phyloP scores from a whole-genome alignment of 768 basidiomycete species.

The Boletus pseudopeckii region DNA sequence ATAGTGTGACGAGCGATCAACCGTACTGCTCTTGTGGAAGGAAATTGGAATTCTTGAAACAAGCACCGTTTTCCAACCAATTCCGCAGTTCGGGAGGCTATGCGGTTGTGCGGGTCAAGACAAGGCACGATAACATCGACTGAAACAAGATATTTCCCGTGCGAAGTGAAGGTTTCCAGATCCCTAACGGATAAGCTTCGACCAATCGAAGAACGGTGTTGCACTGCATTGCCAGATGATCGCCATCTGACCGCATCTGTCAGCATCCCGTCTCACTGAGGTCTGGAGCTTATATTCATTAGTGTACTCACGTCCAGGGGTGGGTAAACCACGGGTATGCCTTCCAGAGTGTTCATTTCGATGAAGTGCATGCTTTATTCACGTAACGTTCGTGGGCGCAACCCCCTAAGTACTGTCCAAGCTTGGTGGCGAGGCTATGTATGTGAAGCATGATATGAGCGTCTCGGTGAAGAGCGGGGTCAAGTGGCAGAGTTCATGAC shows the following conservation, averaged over 20 bases:
- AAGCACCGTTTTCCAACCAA: background rate
- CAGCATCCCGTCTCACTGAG: background rate
- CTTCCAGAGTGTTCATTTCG: background rate
- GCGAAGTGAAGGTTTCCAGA: background rate
- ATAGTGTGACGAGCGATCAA: background rate
- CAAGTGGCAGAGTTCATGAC: background rate
- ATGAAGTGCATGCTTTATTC: background rate
- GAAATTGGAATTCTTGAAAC: background rate
- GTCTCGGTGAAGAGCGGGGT: background rate
- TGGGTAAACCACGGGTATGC: background rate
- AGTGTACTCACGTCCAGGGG: slow-evolving; percentile 6
- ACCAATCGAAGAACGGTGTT: background rate
- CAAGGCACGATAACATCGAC: background rate
- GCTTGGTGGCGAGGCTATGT: background rate
- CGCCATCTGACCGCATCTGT: background rate
- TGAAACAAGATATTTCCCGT: slow-evolving; percentile 4
- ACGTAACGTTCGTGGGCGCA: background rate
- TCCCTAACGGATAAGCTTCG: background rate
- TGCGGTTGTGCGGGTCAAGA: background rate
- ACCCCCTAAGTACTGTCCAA: background rate
- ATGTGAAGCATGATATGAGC: background rate
- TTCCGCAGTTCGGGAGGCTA: background rate
- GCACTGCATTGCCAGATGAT: background rate
- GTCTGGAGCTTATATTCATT: background rate
- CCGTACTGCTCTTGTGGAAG: background rate